Percentiles rank a stretch among this genome's conserved stretches.
Conservation (phyloP, 208 protist species). For the Trypanosomatidae sp. region DNA sequence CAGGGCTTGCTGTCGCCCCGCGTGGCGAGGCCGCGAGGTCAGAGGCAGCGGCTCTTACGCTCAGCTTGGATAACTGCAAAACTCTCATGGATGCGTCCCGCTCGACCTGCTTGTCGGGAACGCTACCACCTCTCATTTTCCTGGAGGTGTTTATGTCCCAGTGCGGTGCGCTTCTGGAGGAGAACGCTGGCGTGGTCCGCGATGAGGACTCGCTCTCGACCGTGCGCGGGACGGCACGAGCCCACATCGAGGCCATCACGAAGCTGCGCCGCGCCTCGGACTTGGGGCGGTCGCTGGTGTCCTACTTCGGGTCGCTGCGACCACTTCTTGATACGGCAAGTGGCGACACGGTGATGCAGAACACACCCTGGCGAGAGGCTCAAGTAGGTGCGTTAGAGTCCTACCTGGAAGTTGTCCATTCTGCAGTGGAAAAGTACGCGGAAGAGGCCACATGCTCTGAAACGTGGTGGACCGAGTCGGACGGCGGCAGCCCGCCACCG, state of each 20-base stretch:
- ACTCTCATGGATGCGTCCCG: conserved; percentile 27
- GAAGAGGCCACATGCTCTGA: conserved; percentile 17
- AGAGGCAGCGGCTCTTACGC: neutral
- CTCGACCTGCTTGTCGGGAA: neutral
- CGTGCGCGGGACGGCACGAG: conserved; percentile 11
- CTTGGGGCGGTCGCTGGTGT: conserved; percentile 18
- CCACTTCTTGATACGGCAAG: neutral
- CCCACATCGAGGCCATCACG: conserved; percentile 7
- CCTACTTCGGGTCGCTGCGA: conserved; percentile 9
- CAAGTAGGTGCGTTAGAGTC: conserved; percentile 1
- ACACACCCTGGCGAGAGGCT: conserved; percentile 3
- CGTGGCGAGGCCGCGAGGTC: neutral
- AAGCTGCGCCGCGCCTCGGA: conserved; percentile 15
- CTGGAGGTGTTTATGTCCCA: conserved; percentile 4
- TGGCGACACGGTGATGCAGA: neutral
- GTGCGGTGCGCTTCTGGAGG: conserved; percentile 3
- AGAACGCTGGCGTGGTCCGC: neutral
- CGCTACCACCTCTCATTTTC: conserved; percentile 5
- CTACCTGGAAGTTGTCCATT: conserved; percentile 15
- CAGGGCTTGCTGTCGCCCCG: conserved; percentile 6
- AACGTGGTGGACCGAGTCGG: conserved; percentile 11
- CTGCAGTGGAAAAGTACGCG: conserved; percentile 12
- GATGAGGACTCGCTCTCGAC: neutral
- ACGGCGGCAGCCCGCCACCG: neutral
- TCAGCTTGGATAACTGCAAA: conserved; percentile 25